Conservation (phyloP, 768 basidiomycete species). For the Phaffia tasmanica region DNA sequence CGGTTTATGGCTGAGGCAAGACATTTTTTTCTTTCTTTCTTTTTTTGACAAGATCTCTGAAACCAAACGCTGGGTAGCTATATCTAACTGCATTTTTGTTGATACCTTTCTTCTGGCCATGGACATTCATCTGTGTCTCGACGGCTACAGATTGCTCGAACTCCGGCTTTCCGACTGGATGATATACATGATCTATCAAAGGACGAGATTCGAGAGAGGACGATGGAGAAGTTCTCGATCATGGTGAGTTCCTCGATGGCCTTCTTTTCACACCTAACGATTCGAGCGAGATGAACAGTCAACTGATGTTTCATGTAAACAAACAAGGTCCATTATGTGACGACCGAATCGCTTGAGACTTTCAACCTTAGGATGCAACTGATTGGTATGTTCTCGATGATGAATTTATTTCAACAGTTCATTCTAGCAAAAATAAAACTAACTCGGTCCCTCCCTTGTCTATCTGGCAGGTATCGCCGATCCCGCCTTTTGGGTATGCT, state of each 20-base stretch:
- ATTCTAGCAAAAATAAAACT: neutral
- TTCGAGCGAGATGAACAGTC: neutral
- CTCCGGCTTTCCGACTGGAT: conserved; percentile 39
- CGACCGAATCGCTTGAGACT: conserved; percentile 39
- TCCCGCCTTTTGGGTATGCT: conserved; percentile 40
- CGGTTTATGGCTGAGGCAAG: conserved; percentile 38
- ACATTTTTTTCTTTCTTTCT: conserved; percentile 5
- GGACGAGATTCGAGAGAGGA: conserved; percentile 38
- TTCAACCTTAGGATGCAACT: conserved; percentile 41
- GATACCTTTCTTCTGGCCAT: neutral
- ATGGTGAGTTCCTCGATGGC: conserved; percentile 12
- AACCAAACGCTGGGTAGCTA: neutral
- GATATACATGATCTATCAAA: conserved; percentile 41
- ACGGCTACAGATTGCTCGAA: conserved; percentile 35
- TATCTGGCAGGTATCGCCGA: conserved; percentile 38
- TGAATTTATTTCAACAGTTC: neutral
- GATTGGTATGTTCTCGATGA: conserved; percentile 23
- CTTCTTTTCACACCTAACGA: neutral
- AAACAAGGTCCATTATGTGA: conserved; percentile 38
- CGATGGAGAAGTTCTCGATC: conserved; percentile 37
- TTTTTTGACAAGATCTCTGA: neutral
- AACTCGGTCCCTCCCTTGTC: neutral
- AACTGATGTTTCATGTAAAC: neutral
- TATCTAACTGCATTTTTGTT: neutral
- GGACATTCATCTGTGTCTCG: neutral